Percentiles rank a stretch among this genome's conserved stretches.
Evolutionary conservation across 805 yeast genomes (phyloP).

Genomic region (Saccharomycopsis synnaedendra): DNA sequence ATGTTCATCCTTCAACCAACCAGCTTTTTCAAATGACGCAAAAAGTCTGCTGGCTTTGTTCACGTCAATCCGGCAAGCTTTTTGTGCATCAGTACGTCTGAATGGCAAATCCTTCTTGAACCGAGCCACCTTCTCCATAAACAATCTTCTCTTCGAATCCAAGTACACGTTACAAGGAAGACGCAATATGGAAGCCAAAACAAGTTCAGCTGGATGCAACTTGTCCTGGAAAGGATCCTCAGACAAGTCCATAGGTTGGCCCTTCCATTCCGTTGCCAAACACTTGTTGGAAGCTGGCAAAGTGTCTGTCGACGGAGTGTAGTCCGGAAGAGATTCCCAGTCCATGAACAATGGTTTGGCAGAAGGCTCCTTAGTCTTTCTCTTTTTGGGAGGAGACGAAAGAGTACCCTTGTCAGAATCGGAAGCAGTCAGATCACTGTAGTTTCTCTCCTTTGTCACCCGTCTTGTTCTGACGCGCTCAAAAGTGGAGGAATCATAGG

Average conservation of each 20-base stretch:
- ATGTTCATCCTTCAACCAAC: constrained; percentile 77
- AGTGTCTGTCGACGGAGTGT: constrained; percentile 56
- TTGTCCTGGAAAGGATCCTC: constrained; percentile 60
- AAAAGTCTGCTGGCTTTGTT: constrained; percentile 88
- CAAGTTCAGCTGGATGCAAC: constrained; percentile 86
- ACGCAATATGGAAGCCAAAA: constrained; percentile 78
- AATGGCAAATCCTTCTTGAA: constrained; percentile 62
- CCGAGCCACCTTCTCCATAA: constrained; percentile 79
- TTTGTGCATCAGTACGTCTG: constrained; percentile 95
- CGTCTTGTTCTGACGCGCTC: constrained; percentile 48
- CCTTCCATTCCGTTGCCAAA: constrained; percentile 93
- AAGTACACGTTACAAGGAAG: constrained; percentile 78
- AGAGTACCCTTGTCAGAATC: neutral
- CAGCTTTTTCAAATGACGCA: constrained; percentile 84
- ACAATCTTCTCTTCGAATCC: constrained; percentile 73
- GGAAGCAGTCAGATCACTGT: constrained; percentile 8
- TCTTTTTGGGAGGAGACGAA: constrained; percentile 8
- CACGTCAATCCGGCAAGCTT: constrained; percentile 94
- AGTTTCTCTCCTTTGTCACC: constrained; percentile 25
- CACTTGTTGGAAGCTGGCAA: constrained; percentile 60
- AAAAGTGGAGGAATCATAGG: constrained; percentile 2
- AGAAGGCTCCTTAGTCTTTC: constrained; percentile 22
- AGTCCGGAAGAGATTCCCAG: constrained; percentile 71
- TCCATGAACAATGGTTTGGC: constrained; percentile 24
- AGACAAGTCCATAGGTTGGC: constrained; percentile 88